Conservation (phyloP, 1,284 basidiomycete species). For the Hemileia vastatrix region DNA sequence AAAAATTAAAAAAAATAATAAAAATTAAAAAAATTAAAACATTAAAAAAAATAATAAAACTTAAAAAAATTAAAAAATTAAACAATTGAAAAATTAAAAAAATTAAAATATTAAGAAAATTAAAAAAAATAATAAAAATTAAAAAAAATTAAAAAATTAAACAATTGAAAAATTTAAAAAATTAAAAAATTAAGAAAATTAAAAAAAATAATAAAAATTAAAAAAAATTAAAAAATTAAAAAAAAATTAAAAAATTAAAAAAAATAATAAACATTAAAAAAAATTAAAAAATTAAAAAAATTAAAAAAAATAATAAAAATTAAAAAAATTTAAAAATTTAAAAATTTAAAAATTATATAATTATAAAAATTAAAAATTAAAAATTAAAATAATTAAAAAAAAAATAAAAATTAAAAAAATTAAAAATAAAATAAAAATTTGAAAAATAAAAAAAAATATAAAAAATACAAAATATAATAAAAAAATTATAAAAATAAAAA, state of each 20-base stretch:
- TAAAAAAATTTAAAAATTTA: too few species aligned
- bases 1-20: neutral
- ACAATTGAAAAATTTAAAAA: neutral
- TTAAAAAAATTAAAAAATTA: neutral
- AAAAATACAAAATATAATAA: too few species aligned
- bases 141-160: neutral
- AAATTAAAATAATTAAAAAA: too few species aligned
- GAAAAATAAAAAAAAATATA: too few species aligned
- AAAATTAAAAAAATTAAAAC: slow-evolving; percentile 23
- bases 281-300: neutral
- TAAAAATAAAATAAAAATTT: too few species aligned
- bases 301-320: too few species aligned
- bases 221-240: neutral
- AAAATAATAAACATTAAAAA: neutral
- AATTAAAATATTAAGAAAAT: neutral
- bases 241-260: neutral
- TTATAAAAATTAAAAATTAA: too few species aligned
- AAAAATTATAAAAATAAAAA: too few species aligned
- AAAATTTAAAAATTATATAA: too few species aligned
- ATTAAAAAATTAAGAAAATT: neutral
- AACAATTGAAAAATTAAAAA: neutral
- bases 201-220: neutral
- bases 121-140: neutral
- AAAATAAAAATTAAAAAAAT: too few species aligned
- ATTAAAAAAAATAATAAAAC: neutral